Conservation (phyloP, 192 early-diverging fungal genomes). For the Pecoramyces ruminantium region DNA sequence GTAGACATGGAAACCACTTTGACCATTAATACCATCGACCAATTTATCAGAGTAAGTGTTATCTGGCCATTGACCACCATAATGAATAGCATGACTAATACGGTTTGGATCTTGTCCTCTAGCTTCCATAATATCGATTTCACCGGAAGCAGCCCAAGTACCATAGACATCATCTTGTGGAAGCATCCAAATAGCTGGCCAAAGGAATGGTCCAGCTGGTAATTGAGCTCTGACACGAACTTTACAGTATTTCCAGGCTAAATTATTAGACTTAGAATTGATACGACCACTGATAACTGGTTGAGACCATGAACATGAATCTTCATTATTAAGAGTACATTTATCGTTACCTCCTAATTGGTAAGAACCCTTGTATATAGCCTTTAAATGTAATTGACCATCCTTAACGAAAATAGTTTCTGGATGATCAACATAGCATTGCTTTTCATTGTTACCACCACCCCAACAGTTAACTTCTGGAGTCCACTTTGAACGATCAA, state of each 20-base stretch:
- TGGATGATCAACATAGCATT: neutral
- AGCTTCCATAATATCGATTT: neutral
- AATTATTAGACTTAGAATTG: neutral
- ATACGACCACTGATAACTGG: neutral
- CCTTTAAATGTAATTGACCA: neutral
- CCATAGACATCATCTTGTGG: neutral
- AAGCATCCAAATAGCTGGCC: conserved; percentile 2
- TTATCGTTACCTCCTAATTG: neutral
- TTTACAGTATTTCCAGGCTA: neutral
- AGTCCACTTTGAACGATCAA: neutral
- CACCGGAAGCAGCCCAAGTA: neutral
- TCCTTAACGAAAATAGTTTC: neutral
- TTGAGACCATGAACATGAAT: neutral
- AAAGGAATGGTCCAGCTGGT: neutral
- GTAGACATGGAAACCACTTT: conserved; percentile 1
- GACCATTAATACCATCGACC: neutral
- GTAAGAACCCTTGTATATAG: neutral
- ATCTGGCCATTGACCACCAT: neutral
- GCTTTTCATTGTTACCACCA: neutral
- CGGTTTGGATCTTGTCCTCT: neutral
- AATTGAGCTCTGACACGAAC: neutral
- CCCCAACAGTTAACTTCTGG: neutral
- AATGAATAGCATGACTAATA: neutral
- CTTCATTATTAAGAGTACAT: neutral
- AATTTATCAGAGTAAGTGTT: neutral